Percentiles rank a stretch among this genome's conserved stretches.
phyloP scores from a whole-genome alignment of 2,329 filamentous ascomycete species.

The Cladosporium sp. region DNA sequence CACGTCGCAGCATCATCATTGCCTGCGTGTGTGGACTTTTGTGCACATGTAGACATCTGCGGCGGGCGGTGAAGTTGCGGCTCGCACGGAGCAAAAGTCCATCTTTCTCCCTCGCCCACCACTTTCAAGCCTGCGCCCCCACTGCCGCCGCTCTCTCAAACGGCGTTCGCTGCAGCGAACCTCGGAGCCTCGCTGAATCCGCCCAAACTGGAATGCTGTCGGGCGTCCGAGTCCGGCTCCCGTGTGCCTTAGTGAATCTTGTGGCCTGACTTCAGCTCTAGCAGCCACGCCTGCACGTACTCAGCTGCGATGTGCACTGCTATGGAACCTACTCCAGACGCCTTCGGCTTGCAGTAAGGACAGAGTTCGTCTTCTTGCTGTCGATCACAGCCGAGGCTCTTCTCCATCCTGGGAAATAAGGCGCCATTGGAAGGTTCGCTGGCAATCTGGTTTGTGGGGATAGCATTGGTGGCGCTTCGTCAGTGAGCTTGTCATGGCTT shows the following conservation, averaged over 20 bases:
- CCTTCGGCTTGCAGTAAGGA: too few relatives aligned
- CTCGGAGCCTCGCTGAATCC: not conserved
- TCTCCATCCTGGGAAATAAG: too few relatives aligned
- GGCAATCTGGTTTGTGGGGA: too few relatives aligned
- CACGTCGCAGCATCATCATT: too few relatives aligned
- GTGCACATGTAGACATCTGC: too few relatives aligned
- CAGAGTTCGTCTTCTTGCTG: not conserved
- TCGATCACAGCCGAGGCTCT: not conserved
- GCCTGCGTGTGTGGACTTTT: not conserved
- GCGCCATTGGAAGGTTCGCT: too few relatives aligned
- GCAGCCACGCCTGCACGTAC: not conserved
- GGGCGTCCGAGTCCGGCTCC: not conserved
- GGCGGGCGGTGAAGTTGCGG: not conserved
- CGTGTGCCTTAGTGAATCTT: not conserved
- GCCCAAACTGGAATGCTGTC: not conserved
- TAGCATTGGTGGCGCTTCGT: too few relatives aligned
- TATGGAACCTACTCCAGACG: not conserved
- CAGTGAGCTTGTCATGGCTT: too few relatives aligned
- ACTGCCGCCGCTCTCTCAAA: not conserved
- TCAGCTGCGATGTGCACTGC: not conserved
- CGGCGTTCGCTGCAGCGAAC: not conserved
- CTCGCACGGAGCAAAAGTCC: not conserved
- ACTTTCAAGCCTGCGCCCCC: not conserved
- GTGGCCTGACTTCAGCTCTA: conserved; percentile 5
- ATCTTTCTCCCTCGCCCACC: too few relatives aligned